These are phyloP conservation scores for Botrytis cinerea DNA, from an alignment of 2,329 filamentous ascomycete species.

Conservation along the genomic window DNA sequence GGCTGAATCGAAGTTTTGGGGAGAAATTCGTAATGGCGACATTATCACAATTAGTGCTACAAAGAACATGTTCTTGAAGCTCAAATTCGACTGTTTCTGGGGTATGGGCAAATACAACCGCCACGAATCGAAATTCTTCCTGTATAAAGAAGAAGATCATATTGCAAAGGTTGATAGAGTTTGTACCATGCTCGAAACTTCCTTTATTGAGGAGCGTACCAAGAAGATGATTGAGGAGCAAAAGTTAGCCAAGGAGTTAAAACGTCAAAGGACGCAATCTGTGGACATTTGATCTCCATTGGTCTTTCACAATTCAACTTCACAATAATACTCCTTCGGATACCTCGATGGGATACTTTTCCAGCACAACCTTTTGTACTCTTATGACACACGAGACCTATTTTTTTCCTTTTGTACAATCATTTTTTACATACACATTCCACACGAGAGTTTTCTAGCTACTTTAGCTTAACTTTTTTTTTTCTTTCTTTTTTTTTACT, in stretches of 20 bases:
- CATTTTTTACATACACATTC: not conserved
- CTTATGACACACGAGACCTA: not conserved
- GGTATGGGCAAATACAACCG: slow-evolving; percentile 35
- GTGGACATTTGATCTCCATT: not conserved
- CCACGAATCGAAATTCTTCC: slow-evolving; percentile 30
- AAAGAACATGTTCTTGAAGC: slow-evolving; percentile 36
- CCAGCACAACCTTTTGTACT: not conserved
- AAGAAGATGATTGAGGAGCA: not conserved
- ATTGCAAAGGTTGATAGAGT: slow-evolving; percentile 2
- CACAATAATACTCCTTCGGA: not conserved
- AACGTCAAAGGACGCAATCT: slow-evolving; percentile 8
- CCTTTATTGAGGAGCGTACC: not conserved
- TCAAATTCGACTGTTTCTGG: slow-evolving; percentile 41
- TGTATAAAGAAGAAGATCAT: slow-evolving; percentile 10
- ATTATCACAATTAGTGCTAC: slow-evolving; percentile 67
- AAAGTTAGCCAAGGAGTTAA: slow-evolving; percentile 8
- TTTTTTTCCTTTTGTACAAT: slow-evolving; percentile 8
- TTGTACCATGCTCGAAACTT: not conserved
- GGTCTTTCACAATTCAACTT: not conserved
- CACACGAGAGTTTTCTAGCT: not conserved
- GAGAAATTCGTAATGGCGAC: slow-evolving; percentile 75
- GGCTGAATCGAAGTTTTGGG: slow-evolving; percentile 57
- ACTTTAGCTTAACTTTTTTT: not conserved
- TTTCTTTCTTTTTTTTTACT: not conserved
- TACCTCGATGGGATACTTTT: not conserved